Conservation (phyloP, 139 green algal genomes). For the Mesotaenium endlicherianum region DNA sequence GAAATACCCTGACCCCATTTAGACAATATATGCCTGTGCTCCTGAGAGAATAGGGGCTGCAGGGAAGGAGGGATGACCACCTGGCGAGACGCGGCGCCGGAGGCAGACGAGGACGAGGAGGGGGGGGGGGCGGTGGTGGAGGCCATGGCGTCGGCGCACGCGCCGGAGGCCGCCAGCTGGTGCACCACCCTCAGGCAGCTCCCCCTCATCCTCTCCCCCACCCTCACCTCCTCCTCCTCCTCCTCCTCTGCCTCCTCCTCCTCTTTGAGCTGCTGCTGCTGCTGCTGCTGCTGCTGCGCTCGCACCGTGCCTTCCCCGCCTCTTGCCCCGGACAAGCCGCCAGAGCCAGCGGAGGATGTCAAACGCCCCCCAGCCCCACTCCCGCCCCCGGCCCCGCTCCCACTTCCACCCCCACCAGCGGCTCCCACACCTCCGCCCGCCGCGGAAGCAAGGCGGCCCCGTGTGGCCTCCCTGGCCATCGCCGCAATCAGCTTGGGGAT, state of each 20-base stretch:
- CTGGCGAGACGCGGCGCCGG: not conserved
- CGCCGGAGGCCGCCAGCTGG: conserved; percentile 24
- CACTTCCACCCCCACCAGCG: not conserved
- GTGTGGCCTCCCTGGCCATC: conserved; percentile 15
- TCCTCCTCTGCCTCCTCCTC: conserved; percentile 1
- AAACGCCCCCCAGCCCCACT: not conserved
- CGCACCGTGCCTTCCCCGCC: not conserved
- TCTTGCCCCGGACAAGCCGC: not conserved
- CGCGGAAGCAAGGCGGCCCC: not conserved
- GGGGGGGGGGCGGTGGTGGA: not conserved
- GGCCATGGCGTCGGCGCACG: conserved; percentile 43
- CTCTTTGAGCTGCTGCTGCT: not conserved
- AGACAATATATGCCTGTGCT: not conserved
- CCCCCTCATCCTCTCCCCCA: conserved; percentile 18
- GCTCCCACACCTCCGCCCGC: not conserved
- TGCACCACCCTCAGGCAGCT: conserved; percentile 39
- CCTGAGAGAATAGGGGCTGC: not conserved
- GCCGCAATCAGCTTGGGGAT: conserved; percentile 46
- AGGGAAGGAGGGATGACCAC: not conserved
- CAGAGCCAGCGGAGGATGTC: not conserved
- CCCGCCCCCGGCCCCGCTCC: not conserved
- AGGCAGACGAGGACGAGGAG: not conserved
- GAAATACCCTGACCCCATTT: not conserved
- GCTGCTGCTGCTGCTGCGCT: not conserved
- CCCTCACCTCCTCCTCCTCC: not conserved